A percentile compares a stretch with the other conserved stretches of the same genome.
Evolutionary conservation across 108 stramenopile genomes (phyloP).

Genomic region (Cyclotella cryptica): DNA sequence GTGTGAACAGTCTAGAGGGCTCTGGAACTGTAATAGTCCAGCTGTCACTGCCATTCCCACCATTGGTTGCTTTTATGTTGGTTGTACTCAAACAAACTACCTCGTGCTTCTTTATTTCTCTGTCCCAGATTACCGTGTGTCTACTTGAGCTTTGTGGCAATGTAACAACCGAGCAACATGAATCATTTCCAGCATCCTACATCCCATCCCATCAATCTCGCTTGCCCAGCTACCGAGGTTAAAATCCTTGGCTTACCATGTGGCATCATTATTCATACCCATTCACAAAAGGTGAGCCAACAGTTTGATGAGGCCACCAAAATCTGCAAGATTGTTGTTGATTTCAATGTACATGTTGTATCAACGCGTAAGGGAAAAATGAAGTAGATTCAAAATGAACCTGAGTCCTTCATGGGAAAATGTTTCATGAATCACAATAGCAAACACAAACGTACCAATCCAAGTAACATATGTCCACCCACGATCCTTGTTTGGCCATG

Average conservation of each 20-base stretch:
- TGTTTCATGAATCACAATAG: background rate
- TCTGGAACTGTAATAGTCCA: background rate
- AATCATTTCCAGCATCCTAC: conserved; percentile 77
- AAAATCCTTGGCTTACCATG: conserved; percentile 66
- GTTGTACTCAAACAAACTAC: conserved; percentile 49
- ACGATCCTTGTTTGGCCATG: conserved; percentile 59
- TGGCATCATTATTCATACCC: conserved; percentile 59
- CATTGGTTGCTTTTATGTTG: conserved; percentile 34
- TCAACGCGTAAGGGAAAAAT: too few relatives aligned
- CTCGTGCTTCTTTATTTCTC: conserved; percentile 10
- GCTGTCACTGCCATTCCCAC: background rate
- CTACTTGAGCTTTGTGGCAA: too few relatives aligned
- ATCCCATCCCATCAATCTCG: conserved; percentile 64
- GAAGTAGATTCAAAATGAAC: background rate
- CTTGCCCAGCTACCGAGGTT: conserved; percentile 72
- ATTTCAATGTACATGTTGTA: background rate
- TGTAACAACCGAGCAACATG: conserved; percentile 35
- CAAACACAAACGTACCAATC: conserved; percentile 27
- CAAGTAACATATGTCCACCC: conserved; percentile 63
- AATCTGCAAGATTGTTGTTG: conserved; percentile 52
- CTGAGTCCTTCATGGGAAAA: background rate
- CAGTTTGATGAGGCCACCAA: conserved; percentile 70
- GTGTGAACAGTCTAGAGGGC: conserved; percentile 44
- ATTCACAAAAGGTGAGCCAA: conserved; percentile 61
- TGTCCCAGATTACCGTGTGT: conserved; percentile 18